Evolutionary conservation across 805 yeast species (phyloP), one percentile per base, ranked within the genome.

Genomic region (Sugiyamaella lignohabitans): DNA sequence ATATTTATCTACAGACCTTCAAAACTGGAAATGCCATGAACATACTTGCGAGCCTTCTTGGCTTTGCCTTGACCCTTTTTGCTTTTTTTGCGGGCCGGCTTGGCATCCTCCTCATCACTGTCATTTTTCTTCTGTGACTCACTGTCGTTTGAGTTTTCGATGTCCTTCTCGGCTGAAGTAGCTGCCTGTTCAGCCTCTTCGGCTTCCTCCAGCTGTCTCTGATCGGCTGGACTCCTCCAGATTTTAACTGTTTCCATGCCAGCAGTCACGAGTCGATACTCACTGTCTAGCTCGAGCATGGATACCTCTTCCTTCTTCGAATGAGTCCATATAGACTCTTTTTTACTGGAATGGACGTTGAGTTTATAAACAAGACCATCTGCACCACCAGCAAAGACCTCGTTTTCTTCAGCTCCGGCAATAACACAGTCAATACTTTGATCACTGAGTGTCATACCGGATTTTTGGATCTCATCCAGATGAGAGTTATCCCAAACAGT

Each of bases 221-320:
- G 37, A 19, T 32, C 46, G 21, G 20, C 16, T 10, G 34, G 22
- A 4, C 44, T 46, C 5, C 75, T 70, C 98, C 98, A 91, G 4
- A 91, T 69, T 56, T 81, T 83, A 48, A 91, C 68, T 22, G 74
- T 71, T 40, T 85, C 91, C 88, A 89, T 83, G 18, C 96, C 93
- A 4, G 84, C 87, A 61, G 85, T 80, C 2, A 85, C 78, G 45
- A 88, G 67, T 50, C 96, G 74, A 59, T 87, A 93, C 47, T 83
- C 84, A 53, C 62, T 78, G 62, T 91, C 98, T 45, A 87, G 69
- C 59, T 88, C 97, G 52, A 91, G 67, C 38, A 75, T 72, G 0
- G 77, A 73, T 1, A 87, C 96, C 60, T 89, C 98, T 2, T 68
- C 62, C 24, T 23, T 34, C 20, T 44, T 39, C 20, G 54, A 42